Evolutionary conservation across 352 stramenopile genomes (phyloP), one percentile per base, ranked within the genome.

Genomic region (Pythium biforme): DNA sequence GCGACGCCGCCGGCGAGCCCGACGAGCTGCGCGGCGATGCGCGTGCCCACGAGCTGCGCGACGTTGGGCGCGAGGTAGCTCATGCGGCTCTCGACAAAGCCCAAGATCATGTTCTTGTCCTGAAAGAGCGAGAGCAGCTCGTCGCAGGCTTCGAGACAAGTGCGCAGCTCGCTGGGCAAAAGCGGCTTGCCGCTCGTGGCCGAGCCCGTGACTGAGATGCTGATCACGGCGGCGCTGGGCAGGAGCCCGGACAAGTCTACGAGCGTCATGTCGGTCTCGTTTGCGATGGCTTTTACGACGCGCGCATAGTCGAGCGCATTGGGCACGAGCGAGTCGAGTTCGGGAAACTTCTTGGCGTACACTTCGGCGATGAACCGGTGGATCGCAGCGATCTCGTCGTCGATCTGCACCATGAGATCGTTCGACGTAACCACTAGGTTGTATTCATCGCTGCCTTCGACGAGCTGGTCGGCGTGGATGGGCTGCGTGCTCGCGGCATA

Each of bases 21-120:
- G 4, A 99, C 73, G 7, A 99, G 69, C 72, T 97, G 81, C 25
- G 97, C 97, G 6, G 97, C 94, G 37, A 99, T 95, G 17, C 89
- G 79, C 29, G 96, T 95, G 6, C 97, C 97, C n/a, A 99, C 80
- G 4, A 99, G 70, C 37, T 94, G 86, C 23, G 90, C 96, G 8
- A 97, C 74, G 64, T 98, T 98, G 0, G 95, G 95, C n/a, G 93
- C 95, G 31, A 98, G 73, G 39, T 78, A 84, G 55, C 75, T 92
- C 95, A 98, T 98, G 48, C 91, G 79, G 57, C 75, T 89, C 73
- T 98, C 89, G 29, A 98, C 89, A 68, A 97, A 98, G 33, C 75
- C 71, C 37, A 98, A 68, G 40, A 98, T 90, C 71, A 87, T 83
- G 11, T 60, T 70, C 75, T 96, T 97, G 69, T 97, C 83, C 2